Base-by-base conservation (phyloP, 1,284 basidiomycete species). In the Anthracocystis panici-leucophaei region DNA sequence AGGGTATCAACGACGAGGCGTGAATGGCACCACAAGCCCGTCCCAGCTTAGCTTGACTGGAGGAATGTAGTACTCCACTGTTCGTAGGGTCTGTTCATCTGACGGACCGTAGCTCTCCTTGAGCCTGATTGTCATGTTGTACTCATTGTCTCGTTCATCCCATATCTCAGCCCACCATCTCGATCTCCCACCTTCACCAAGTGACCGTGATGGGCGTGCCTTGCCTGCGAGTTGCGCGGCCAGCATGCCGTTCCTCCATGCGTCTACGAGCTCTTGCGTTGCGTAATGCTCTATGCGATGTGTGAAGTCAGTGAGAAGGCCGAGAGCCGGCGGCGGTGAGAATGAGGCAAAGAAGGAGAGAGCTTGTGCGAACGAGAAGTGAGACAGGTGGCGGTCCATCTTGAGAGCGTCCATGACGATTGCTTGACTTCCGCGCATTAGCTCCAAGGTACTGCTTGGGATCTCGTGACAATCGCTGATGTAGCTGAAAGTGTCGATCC, bases 371-470 rank as follows among this genome's bases (percentile, higher is more conserved):
- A 83, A 73, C 18, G 78, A 80, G 44, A 77, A 83, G 57, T 83
- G 82, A 3, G 73, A 77, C 8, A 73, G 63, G 46, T 83, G 82
- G 0, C 79, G 73, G 27, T 70, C 59, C 72, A 80, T 79, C 60
- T 78, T 83, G 42, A 83, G 73, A 1, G 77, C 78, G 35, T 83
- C 82, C 53, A 83, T 69, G 7, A 83, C 74, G n/a, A 83, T 49
- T 2, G 70, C 57, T 20, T 78, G 57, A 23, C 77, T 75, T 27
- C 82, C 81, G 5, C 49, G 50, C 54, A 83, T 69, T 3, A 67
- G 63, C 3, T 70, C 33, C 1, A 76, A 18, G 1, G 81, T 83
- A 0, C 18, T 11, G 16, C n/a, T 31, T 2, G 81, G 81, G 33
- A 82, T 79, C 50, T 65, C 40, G 48, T 82, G 80, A 31, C 75